phyloP scores from a whole-genome alignment of 1,284 basidiomycete genomes.

The Microbotryum lychnidis-dioicae region DNA sequence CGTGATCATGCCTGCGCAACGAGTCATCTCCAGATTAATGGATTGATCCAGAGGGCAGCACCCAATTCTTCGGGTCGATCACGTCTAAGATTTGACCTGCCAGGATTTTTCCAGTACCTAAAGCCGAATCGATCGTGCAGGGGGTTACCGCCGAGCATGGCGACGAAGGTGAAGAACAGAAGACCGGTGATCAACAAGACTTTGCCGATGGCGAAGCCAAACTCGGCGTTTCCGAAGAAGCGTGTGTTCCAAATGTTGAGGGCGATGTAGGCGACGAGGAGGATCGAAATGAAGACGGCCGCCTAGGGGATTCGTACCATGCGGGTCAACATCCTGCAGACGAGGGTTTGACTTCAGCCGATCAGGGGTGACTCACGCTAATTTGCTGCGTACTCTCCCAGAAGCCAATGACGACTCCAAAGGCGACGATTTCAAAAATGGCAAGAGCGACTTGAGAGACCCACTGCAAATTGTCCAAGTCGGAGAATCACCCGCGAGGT shows the following conservation, averaged over 20 bases:
- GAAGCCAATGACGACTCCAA: not conserved
- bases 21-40: too few relatives aligned
- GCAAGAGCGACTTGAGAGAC: not conserved
- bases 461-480: not conserved
- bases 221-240: conserved; percentile 8
- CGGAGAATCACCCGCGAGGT: not conserved
- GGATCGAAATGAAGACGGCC: not conserved
- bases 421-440: conserved; percentile 2
- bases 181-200: conserved; percentile 35
- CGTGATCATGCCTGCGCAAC: conserved; percentile 4
- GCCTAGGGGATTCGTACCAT: not conserved
- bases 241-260: conserved; percentile 10
- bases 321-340: not conserved
- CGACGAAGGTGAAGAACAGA: conserved; percentile 37
- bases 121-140: conserved; percentile 26
- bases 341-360: not conserved
- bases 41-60: not conserved
- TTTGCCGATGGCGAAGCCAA: conserved; percentile 21
- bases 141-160: conserved; percentile 36
- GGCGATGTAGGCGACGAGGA: conserved; percentile 3
- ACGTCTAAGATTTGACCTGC: conserved; percentile 39
- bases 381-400: not conserved
- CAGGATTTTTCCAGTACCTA: conserved; percentile 36
- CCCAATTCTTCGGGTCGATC: too few relatives aligned
- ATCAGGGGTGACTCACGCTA: not conserved